A percentile compares a stretch with the other conserved stretches of the same genome.
These are phyloP conservation scores for Cubamyces lactineus DNA, from an alignment of 768 basidiomycete species.

Conservation along the genomic window DNA sequence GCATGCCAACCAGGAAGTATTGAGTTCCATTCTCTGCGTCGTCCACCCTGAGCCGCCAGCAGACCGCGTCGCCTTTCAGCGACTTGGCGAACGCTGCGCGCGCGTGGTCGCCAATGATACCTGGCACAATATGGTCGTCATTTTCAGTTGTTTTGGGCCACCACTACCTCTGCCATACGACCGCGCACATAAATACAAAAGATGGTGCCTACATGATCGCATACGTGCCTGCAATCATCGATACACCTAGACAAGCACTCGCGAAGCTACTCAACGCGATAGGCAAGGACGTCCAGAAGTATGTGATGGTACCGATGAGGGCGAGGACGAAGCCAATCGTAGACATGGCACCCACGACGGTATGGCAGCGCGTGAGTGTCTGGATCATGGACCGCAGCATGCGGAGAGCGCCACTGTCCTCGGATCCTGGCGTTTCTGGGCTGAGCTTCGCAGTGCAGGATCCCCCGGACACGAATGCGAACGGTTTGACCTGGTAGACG, in stretches of 20 bases:
- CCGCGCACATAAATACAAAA: neutral
- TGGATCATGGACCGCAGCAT: conserved; percentile 22
- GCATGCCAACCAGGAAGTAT: neutral
- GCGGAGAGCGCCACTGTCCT: neutral
- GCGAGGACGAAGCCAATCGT: conserved; percentile 28
- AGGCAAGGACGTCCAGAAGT: conserved; percentile 32
- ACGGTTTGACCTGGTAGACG: conserved; percentile 27
- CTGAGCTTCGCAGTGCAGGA: neutral
- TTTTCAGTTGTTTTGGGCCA: too few relatives aligned
- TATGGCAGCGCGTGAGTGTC: conserved; percentile 30
- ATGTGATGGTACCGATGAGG: conserved; percentile 27
- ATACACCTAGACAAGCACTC: conserved; percentile 30
- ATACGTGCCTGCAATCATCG: conserved; percentile 2
- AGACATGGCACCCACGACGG: conserved; percentile 26
- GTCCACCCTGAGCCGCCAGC: conserved; percentile 1
- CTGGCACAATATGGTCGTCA: too few relatives aligned
- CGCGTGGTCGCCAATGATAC: neutral
- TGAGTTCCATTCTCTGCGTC: neutral
- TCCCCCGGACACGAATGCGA: conserved; percentile 2
- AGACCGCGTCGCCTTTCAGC: neutral
- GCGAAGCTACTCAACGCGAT: conserved; percentile 27
- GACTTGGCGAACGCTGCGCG: neutral
- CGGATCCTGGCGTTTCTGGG: neutral
- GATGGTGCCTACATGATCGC: conserved; percentile 1
- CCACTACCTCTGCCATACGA: too few relatives aligned